Evolutionary conservation across 257 asterid species (phyloP).

Genomic region (Ballota nigra): DNA sequence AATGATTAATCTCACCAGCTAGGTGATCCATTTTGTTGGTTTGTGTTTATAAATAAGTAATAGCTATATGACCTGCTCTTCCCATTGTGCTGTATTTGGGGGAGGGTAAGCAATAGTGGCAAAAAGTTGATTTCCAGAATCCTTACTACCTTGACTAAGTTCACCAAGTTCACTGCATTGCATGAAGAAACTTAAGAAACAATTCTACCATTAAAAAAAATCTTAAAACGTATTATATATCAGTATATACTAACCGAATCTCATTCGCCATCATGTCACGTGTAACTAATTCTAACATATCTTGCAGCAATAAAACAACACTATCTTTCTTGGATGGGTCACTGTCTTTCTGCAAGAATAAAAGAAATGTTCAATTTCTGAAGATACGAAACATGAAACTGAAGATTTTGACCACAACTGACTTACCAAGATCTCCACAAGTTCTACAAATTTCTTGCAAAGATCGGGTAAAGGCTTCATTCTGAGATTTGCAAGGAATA

Average conservation of each 20-base stretch:
- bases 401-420: constrained; percentile 8
- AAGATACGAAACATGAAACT: constrained; percentile 9
- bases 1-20: constrained; percentile 12
- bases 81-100: constrained; percentile 87
- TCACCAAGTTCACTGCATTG: constrained; percentile 76
- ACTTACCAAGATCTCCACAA: constrained; percentile 90
- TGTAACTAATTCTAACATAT: constrained; percentile 88
- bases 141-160: constrained; percentile 77
- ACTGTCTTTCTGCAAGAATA: constrained; percentile 63
- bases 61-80: constrained; percentile 67
- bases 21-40: neutral
- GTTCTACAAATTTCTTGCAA: constrained; percentile 73
- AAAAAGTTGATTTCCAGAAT: constrained; percentile 85
- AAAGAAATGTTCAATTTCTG: constrained; percentile 5
- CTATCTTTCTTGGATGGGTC: constrained; percentile 71
- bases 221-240: neutral
- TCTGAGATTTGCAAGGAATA: constrained; percentile 76
- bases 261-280: constrained; percentile 95
- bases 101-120: constrained; percentile 83
- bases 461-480: constrained; percentile 80
- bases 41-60: neutral
- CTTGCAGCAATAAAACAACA: constrained; percentile 89
- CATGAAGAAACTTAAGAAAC: neutral
- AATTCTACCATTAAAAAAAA: neutral
- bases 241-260: constrained; percentile 60